Evolutionary conservation across 2,329 filamentous ascomycete genomes (phyloP), one percentile per base, ranked within the genome.

Genomic region (Fusarium phyllophilum): DNA sequence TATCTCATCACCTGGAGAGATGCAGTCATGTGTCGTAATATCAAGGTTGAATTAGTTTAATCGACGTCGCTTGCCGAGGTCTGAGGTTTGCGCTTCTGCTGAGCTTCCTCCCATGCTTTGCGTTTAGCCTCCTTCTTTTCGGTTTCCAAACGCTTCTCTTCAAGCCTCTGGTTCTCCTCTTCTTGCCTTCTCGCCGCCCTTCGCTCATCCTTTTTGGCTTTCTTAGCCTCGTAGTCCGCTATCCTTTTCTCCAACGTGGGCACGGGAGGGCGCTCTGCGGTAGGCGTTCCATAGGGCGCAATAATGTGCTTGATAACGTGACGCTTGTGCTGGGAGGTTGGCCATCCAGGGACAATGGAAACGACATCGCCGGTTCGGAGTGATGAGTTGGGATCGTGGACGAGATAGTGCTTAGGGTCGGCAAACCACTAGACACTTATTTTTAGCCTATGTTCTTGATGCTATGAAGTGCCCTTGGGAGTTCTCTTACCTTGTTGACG

Each of bases 291-390:
- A 57, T 84, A 85, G 5, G 92, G 93, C 8, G 93, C 91, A 70
- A 96, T 88, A 75, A 96, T 95, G 70, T 88, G 86, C 73, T 91
- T 90, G 34, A 96, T 91, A 41, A 95, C 90, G 78, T 96, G 93
- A 33, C 90, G 89, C 77, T 95, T 94, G 72, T 86, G 84, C 71
- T 90, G 90, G 45, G 89, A 90, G 12, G 89, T 89, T 59, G 89
- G 89, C 87, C 88, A 91, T 64, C 91, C 91, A 10, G 90, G 87
- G 13, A 86, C 85, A 76, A 96, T 93, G 71, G 90, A 87, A 34
- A 96, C 89, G 7, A 96, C 89, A 81, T 96, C 94, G 79, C 94
- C 94, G 57, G 89, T 88, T 66, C 91, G 88, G 42, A 95, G 87
- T 33, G 92, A 94, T 75, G 90, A 89, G 81, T 89, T 90, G 34